These are phyloP conservation scores for Fusarium proliferatum DNA, from an alignment of 2,329 filamentous ascomycete species.

Conservation along the genomic window DNA sequence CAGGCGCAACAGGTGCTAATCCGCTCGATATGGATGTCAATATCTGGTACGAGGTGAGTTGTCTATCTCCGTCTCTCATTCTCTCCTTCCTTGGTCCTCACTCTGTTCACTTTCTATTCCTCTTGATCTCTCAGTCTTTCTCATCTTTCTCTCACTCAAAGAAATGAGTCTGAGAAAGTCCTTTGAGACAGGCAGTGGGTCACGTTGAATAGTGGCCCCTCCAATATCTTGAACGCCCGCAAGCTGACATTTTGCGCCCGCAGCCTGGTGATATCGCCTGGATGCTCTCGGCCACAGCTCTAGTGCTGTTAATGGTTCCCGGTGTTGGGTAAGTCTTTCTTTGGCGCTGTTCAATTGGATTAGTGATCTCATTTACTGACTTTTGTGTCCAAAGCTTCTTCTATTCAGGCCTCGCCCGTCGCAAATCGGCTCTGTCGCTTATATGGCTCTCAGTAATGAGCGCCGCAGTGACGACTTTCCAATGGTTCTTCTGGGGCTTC, in stretches of 20 bases:
- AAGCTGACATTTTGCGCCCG: constrained; percentile 47
- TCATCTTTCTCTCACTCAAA: not conserved
- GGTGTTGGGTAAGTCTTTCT: constrained; percentile 74
- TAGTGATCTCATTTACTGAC: constrained; percentile 13
- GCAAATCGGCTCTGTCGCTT: constrained; percentile 88
- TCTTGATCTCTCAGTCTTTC: constrained; percentile 10
- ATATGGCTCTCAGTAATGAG: constrained; percentile 94
- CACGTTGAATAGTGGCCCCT: constrained; percentile 13
- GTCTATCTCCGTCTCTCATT: not conserved
- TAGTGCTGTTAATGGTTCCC: constrained; percentile 92
- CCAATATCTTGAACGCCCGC: constrained; percentile 32
- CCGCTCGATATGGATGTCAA: constrained; percentile 77
- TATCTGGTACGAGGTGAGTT: constrained; percentile 77
- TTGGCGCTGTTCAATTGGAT: not conserved
- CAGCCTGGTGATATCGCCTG: constrained; percentile 84
- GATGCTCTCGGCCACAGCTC: constrained; percentile 83
- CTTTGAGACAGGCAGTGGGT: constrained; percentile 22
- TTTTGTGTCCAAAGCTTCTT: constrained; percentile 70
- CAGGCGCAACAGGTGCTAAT: constrained; percentile 73
- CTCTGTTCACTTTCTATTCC: not conserved
- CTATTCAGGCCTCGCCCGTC: constrained; percentile 88
- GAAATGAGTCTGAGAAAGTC: constrained; percentile 3
- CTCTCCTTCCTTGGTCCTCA: not conserved
- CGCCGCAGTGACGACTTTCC: constrained; percentile 83
- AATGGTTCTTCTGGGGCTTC: constrained; percentile 97